Percentiles rank a stretch among this genome's conserved stretches.
phyloP scores from a whole-genome alignment of 306 rosid species.

The Vigna angularis region DNA sequence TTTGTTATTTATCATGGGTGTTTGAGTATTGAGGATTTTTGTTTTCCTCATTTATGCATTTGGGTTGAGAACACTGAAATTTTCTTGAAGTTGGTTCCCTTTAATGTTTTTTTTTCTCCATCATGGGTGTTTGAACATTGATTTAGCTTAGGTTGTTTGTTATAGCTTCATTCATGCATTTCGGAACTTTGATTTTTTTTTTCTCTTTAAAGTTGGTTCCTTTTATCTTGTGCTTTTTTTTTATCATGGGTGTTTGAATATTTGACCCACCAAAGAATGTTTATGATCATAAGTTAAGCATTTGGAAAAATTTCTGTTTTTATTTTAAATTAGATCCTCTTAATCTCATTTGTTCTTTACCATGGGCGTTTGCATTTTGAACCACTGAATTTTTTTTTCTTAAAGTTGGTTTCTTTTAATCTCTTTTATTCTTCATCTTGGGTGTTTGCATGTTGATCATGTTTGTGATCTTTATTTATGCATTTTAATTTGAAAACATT shows the following conservation, averaged over 20 bases:
- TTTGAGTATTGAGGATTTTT: background rate
- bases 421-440: background rate
- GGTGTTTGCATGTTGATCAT: background rate
- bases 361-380: background rate
- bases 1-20: background rate
- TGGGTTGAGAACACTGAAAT: no score
- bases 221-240: background rate
- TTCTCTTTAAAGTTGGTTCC: background rate
- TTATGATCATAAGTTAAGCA: no score
- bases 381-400: no score
- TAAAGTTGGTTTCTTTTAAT: background rate
- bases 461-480: background rate
- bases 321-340: no score
- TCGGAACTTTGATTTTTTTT: background rate
- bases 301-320: background rate
- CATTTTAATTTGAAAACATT: no score
- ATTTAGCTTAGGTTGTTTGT: background rate
- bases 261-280: background rate
- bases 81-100: background rate
- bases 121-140: background rate
- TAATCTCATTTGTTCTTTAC: background rate
- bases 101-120: background rate
- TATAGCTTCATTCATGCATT: background rate
- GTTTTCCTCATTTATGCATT: no score
- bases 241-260: background rate